These are phyloP conservation scores for Xerocomellus chrysenteron DNA, from an alignment of 768 basidiomycete species.

Conservation along the genomic window DNA sequence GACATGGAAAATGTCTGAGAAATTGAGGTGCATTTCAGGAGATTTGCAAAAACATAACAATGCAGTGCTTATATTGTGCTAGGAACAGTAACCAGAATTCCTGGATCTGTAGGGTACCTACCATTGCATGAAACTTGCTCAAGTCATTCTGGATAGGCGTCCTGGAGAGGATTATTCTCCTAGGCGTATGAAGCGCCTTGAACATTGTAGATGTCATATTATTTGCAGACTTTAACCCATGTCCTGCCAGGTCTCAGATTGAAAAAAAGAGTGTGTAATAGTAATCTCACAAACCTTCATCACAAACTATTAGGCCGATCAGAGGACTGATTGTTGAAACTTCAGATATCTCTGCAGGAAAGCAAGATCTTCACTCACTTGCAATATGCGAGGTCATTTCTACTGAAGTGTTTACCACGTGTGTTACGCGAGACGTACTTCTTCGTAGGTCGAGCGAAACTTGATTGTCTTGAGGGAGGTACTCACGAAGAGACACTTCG, in stretches of 20 bases:
- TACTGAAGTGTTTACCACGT: constrained; percentile 22
- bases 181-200: constrained; percentile 66
- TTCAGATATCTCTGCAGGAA: not conserved
- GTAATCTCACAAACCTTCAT: constrained; percentile 64
- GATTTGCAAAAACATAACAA: too few species aligned
- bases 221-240: constrained; percentile 87
- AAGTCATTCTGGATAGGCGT: constrained; percentile 98
- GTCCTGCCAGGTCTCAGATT: constrained; percentile 49
- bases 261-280: not conserved
- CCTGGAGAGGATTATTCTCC: constrained; percentile 88
- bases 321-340: constrained; percentile 59
- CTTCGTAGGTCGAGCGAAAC: too few species aligned
- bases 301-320: constrained; percentile 91
- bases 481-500: too few species aligned
- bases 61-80: too few species aligned
- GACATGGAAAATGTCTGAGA: too few species aligned
- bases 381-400: constrained; percentile 61
- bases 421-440: too few species aligned
- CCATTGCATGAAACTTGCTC: constrained; percentile 96
- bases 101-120: too few species aligned
- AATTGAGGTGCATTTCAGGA: too few species aligned
- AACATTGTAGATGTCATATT: constrained; percentile 91
- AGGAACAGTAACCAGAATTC: too few species aligned
- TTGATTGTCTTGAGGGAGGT: too few species aligned
- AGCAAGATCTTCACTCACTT: constrained; percentile 41